Conservation (phyloP, 2,329 filamentous ascomycete species). For the Trichophyton benhamiae region DNA sequence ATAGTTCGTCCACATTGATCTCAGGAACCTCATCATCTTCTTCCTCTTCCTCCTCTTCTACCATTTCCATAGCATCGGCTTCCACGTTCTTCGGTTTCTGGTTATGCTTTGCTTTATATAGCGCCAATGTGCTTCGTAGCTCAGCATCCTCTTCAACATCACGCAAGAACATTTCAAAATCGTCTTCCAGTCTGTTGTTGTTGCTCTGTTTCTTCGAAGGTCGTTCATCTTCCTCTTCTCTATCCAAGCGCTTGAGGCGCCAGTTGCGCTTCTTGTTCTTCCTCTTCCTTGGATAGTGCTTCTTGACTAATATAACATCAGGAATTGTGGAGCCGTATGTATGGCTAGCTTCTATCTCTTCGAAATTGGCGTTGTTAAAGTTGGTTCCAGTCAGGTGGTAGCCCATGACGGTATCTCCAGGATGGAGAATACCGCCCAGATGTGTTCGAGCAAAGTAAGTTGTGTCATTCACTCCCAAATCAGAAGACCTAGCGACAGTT, state of each 20-base stretch:
- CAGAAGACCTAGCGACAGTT: conserved; percentile 73
- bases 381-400: conserved; percentile 81
- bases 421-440: conserved; percentile 69
- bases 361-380: conserved; percentile 80
- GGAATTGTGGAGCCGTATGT: conserved; percentile 69
- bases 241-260: conserved; percentile 86
- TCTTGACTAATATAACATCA: conserved; percentile 93
- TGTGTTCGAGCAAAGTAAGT: conserved; percentile 88
- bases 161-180: conserved; percentile 94
- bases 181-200: conserved; percentile 77
- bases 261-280: conserved; percentile 77
- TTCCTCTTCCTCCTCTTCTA: conserved; percentile 45
- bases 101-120: conserved; percentile 63
- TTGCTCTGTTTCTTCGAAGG: conserved; percentile 40
- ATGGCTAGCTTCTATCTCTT: conserved; percentile 66
- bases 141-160: conserved; percentile 95
- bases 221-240: conserved; percentile 58
- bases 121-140: conserved; percentile 64
- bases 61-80: conserved; percentile 25
- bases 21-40: conserved; percentile 53
- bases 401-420: conserved; percentile 88
- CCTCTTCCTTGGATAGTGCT: conserved; percentile 77
- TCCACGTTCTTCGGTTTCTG: conserved; percentile 33
- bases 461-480: conserved; percentile 73
- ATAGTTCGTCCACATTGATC: conserved; percentile 66